Evolutionary conservation across 306 rosid species (phyloP), one percentile per base, ranked within the genome.

Genomic region (Coriaria nepalensis): DNA sequence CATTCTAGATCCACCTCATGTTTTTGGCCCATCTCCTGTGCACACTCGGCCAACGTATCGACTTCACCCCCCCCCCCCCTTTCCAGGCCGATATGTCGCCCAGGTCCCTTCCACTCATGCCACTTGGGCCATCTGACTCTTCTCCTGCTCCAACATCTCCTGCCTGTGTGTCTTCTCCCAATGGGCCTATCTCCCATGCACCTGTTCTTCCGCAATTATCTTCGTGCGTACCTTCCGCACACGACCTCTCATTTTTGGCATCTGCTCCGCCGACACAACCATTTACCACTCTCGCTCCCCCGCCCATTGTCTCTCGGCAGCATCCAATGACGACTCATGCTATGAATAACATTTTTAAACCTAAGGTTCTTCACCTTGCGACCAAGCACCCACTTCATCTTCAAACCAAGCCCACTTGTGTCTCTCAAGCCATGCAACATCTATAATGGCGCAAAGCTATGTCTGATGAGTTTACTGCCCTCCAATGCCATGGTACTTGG

Each of bases 281-380:
- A n/a, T 4, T 6, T 29, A 8, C 11, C 1, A 9, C 11, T 47
- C 6, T 6, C n/a, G 5, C 10, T 11, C 36, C 35, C 10, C 34
- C 35, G 8, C 9, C 11, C 11, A 40, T 7, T 10, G 7, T 7
- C 5, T 20, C 29, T 20, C 20, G 20, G 5, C 2, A 8, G 4
- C 41, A 9, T 12, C 15, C 0, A n/a, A 50, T 49, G 55, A 11
- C 12, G 9, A 50, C 41, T 6, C 4, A 41, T 7, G 9, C 55
- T 12, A 32, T 6, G 34, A 55, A 33, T 33, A 55, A 55, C 32
- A 53, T 53, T 2, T 40, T 13, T 9, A 40, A 40, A 5, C 58
- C 58, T 8, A 50, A 50, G 12, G 13, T 10, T 2, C 29, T 50
- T 35, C 14, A 35, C 11, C 15, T 8, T 10, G 10, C 33, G 4